Evolutionary conservation across 768 basidiomycete species (phyloP).

Genomic region (Suillus clintonianus): DNA sequence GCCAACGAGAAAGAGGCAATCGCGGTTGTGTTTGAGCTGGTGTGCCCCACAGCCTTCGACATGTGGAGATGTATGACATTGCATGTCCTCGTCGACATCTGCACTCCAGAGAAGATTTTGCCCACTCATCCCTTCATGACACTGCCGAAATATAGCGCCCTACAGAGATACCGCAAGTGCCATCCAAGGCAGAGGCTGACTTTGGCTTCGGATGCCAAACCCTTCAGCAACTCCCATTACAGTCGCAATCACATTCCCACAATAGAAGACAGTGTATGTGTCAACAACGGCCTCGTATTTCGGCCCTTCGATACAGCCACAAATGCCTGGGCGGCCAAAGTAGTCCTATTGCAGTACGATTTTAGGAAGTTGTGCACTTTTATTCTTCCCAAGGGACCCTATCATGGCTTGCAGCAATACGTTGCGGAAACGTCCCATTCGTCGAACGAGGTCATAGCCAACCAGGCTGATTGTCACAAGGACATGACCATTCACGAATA

Average conservation of each 20-base stretch:
- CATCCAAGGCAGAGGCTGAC: conserved; percentile 22
- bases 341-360: conserved; percentile 10
- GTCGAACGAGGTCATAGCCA: conserved; percentile 45
- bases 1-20: conserved; percentile 17
- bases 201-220: conserved; percentile 25
- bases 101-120: conserved; percentile 12
- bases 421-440: conserved; percentile 37
- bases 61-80: conserved; percentile 48
- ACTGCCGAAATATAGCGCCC: conserved; percentile 15
- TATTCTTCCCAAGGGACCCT: conserved; percentile 32
- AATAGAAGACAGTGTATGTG: conserved; percentile 16
- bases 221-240: conserved; percentile 20
- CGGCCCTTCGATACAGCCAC: conserved; percentile 30
- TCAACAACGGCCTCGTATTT: conserved; percentile 37
- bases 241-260: conserved; percentile 13
- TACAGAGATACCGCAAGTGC: conserved; percentile 12
- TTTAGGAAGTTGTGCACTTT: conserved; percentile 31
- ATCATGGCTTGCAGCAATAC: conserved; percentile 38
- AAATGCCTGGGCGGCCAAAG: conserved; percentile 11
- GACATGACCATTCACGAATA: conserved; percentile 48
- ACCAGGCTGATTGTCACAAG: conserved; percentile 41
- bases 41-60: conserved; percentile 39
- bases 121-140: conserved; percentile 10
- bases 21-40: conserved; percentile 43
- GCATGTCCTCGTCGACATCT: conserved; percentile 39